Evolutionary conservation across 768 basidiomycete genomes (phyloP).

Genomic region (Macrolepiota dolichaula): DNA sequence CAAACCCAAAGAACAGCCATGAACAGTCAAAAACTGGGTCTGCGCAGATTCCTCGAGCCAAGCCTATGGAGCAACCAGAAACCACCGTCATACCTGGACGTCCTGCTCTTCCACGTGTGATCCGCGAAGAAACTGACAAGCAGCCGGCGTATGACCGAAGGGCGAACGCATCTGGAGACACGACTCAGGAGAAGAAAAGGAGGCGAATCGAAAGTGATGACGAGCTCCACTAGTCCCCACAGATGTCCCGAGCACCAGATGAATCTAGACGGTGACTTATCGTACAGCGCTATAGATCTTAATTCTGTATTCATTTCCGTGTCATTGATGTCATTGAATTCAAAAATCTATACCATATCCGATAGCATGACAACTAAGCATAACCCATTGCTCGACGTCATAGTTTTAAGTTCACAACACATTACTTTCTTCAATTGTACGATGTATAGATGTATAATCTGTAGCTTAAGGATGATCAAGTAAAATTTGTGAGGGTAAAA

Average conservation of each 20-base stretch:
- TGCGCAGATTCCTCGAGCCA: neutral
- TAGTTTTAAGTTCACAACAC: neutral
- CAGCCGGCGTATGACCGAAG: neutral
- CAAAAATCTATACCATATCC: neutral
- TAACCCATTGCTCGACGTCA: neutral
- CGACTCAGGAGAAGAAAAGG: neutral
- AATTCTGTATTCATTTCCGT: neutral
- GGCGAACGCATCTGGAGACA: neutral
- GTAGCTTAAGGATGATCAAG: slow-evolving; percentile 12
- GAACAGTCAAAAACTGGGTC: neutral
- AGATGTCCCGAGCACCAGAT: neutral
- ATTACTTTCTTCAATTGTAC: slow-evolving; percentile 10
- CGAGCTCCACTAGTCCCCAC: neutral
- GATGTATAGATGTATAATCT: slow-evolving; percentile 18
- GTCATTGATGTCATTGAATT: neutral
- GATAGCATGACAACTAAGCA: neutral
- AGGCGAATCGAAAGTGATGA: neutral
- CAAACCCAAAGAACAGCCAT: neutral
- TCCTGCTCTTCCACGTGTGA: neutral
- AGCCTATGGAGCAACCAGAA: neutral
- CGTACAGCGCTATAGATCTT: no score
- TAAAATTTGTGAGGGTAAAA: neutral
- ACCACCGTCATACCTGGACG: neutral
- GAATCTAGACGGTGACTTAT: neutral
- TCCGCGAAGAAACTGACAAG: neutral